phyloP scores from a whole-genome alignment of 2,329 filamentous ascomycete genomes.

The Endocalyx cinctus region DNA sequence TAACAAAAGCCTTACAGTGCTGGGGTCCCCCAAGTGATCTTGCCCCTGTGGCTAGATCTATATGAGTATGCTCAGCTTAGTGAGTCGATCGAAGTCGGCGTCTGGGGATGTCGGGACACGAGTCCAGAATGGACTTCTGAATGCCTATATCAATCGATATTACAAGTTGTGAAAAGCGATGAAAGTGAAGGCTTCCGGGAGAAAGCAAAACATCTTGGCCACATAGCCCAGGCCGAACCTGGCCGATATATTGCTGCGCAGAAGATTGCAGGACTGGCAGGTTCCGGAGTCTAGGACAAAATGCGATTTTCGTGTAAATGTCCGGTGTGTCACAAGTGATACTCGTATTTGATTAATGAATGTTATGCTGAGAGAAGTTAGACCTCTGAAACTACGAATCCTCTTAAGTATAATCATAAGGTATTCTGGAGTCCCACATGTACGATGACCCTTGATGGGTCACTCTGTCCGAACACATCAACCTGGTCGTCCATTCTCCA shows the following conservation, averaged over 20 bases:
- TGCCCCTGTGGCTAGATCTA: slow-evolving; percentile 13
- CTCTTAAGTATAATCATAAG: no score
- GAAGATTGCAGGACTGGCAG: slow-evolving; percentile 10
- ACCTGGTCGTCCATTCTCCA: no score
- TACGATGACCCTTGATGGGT: no score
- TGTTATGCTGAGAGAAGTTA: no score
- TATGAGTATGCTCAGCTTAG: slow-evolving; percentile 12
- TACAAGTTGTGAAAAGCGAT: slow-evolving; percentile 5
- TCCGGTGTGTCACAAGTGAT: no score
- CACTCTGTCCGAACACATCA: no score
- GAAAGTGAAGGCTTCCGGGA: not conserved
- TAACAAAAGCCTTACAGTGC: slow-evolving; percentile 3
- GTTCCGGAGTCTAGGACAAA: not conserved
- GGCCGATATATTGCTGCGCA: slow-evolving; percentile 10
- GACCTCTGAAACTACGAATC: no score
- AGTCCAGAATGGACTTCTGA: slow-evolving; percentile 9
- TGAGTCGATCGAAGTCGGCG: slow-evolving; percentile 11
- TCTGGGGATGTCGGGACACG: slow-evolving; percentile 9
- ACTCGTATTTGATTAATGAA: no score
- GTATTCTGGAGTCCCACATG: no score
- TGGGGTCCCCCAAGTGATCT: slow-evolving; percentile 11
- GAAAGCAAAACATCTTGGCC: slow-evolving; percentile 7
- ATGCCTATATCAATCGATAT: slow-evolving; percentile 8
- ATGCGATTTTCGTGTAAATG: no score
- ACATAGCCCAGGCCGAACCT: slow-evolving; percentile 5